These are phyloP conservation scores for Didymella sp. DNA, from an alignment of 2,329 filamentous ascomycete genomes.

Conservation along the genomic window DNA sequence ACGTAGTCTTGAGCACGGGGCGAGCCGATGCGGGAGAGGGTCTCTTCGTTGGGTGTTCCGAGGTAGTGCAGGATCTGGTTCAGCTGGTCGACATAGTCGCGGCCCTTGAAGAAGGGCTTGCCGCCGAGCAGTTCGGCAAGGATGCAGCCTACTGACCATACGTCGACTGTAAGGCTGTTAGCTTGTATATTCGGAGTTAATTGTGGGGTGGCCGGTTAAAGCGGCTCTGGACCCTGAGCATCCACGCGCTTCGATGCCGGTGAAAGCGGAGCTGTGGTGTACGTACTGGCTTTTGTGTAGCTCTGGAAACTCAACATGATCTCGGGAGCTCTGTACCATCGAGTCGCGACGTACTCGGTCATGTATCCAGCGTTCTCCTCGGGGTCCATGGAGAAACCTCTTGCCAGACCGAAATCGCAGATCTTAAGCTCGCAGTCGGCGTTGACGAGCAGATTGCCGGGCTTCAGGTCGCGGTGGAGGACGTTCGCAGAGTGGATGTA, in stretches of 20 bases:
- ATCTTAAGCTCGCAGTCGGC: slow-evolving; percentile 99
- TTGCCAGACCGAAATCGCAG: slow-evolving; percentile 94
- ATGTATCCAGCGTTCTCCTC: slow-evolving; percentile 99
- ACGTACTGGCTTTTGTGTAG: slow-evolving; percentile 99
- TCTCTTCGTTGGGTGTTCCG: slow-evolving; percentile 95
- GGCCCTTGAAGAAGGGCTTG: slow-evolving; percentile 98
- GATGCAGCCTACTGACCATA: slow-evolving; percentile 99
- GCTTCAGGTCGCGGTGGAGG: slow-evolving; percentile 94
- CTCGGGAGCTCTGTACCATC: slow-evolving; percentile 98
- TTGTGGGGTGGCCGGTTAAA: slow-evolving; percentile 4
- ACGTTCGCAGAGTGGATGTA: slow-evolving; percentile 99
- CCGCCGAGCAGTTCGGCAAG: slow-evolving; percentile 94
- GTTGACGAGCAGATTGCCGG: slow-evolving; percentile 95
- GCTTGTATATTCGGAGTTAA: slow-evolving; percentile 23
- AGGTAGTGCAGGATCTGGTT: slow-evolving; percentile 99
- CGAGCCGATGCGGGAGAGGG: slow-evolving; percentile 89
- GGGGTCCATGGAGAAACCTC: slow-evolving; percentile 95
- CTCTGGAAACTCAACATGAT: slow-evolving; percentile 99
- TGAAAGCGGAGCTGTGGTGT: neutral
- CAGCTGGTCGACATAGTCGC: slow-evolving; percentile 98
- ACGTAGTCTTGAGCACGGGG: slow-evolving; percentile 98
- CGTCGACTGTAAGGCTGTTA: slow-evolving; percentile 73
- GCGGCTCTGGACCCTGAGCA: slow-evolving; percentile 11
- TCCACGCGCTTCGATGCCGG: neutral
- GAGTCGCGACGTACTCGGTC: slow-evolving; percentile 98